phyloP scores from a whole-genome alignment of 2,329 filamentous ascomycete species.

The Fusarium fujikuroi region DNA sequence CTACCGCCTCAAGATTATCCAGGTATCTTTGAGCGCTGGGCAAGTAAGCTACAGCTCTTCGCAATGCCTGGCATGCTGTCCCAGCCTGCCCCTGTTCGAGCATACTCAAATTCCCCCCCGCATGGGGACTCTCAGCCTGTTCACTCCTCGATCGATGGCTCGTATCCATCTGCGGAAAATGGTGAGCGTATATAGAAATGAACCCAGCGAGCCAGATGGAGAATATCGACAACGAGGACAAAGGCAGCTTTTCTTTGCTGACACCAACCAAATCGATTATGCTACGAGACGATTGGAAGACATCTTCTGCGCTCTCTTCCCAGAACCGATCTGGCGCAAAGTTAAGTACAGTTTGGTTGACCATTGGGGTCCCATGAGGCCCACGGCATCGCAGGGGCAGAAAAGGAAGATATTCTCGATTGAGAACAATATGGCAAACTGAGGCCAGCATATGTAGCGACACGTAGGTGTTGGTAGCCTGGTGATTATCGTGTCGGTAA shows the following conservation, averaged over 20 bases:
- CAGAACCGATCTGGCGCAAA: not conserved
- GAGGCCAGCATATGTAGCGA: slow-evolving; percentile 10
- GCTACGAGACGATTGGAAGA: slow-evolving; percentile 63
- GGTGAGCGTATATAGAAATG: slow-evolving; percentile 71
- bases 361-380: not conserved
- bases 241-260: slow-evolving; percentile 69
- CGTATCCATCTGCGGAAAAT: slow-evolving; percentile 76
- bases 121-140: not conserved
- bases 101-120: not conserved
- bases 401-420: slow-evolving; percentile 8
- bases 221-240: slow-evolving; percentile 75
- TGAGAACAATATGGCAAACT: slow-evolving; percentile 5
- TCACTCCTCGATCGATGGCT: slow-evolving; percentile 43
- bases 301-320: not conserved
- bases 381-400: not conserved
- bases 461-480: not conserved
- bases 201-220: slow-evolving; percentile 75
- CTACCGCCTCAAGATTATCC: slow-evolving; percentile 23
- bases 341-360: not conserved
- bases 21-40: slow-evolving; percentile 32
- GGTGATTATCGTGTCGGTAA: slow-evolving; percentile 58
- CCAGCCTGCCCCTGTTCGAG: slow-evolving; percentile 15
- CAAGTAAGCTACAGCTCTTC: slow-evolving; percentile 23
- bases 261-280: slow-evolving; percentile 73
- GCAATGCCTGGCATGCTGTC: slow-evolving; percentile 28